These are phyloP conservation scores for Terana coerulea DNA, from an alignment of 768 basidiomycete species.

Conservation along the genomic window DNA sequence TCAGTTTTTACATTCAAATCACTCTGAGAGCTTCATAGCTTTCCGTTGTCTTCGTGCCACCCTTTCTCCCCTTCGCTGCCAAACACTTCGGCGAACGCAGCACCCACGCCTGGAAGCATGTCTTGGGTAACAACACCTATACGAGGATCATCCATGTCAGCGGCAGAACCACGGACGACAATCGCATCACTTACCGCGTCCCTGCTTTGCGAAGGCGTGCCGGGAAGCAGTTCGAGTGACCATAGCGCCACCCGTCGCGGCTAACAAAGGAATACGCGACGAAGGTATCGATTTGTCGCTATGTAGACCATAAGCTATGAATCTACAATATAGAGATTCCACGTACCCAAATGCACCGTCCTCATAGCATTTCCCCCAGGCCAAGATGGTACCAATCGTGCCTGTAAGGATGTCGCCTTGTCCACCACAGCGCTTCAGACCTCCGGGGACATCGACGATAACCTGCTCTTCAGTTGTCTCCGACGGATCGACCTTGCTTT, in stretches of 20 bases:
- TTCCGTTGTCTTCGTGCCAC: slow-evolving; percentile 10
- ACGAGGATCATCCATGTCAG: slow-evolving; percentile 1
- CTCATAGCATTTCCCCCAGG: slow-evolving; percentile 95
- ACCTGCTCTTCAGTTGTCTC: slow-evolving; percentile 47
- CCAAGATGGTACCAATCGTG: slow-evolving; percentile 81
- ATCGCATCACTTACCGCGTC: slow-evolving; percentile 41
- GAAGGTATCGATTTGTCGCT: slow-evolving; percentile 54
- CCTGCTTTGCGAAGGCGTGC: slow-evolving; percentile 69
- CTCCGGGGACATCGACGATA: slow-evolving; percentile 70
- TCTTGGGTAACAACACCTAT: slow-evolving; percentile 27
- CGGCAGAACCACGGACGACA: not conserved
- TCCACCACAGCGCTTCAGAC: slow-evolving; percentile 90
- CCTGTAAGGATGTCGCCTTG: slow-evolving; percentile 95
- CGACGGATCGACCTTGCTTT: slow-evolving; percentile 20
- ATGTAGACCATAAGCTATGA: not conserved
- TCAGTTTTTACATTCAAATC: too few relatives aligned
- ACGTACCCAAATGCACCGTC: slow-evolving; percentile 73
- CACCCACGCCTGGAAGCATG: slow-evolving; percentile 26
- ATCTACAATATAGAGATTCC: not conserved
- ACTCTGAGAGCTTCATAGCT: too few relatives aligned
- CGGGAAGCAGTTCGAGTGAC: slow-evolving; percentile 84
- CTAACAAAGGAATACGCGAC: slow-evolving; percentile 75
- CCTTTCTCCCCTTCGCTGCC: slow-evolving; percentile 25
- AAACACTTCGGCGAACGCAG: slow-evolving; percentile 26
- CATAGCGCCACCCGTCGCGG: slow-evolving; percentile 82